Base-by-base conservation (phyloP, 768 basidiomycete species). In the Amanita fuliginea region DNA sequence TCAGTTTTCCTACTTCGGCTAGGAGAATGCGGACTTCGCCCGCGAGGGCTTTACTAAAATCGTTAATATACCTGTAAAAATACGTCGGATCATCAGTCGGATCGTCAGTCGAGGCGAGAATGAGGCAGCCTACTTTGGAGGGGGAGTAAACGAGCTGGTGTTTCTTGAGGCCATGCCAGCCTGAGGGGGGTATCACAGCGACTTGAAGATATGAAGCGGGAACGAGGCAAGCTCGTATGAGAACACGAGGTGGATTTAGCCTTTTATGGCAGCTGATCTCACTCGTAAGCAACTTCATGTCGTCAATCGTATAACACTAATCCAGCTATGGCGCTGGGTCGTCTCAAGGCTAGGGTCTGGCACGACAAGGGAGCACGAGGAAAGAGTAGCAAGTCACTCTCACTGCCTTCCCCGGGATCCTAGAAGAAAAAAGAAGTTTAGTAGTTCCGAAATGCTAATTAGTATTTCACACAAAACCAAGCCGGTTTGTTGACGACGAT, bases 41-140 rank as follows among this genome's bases (percentile, higher is more conserved):
- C 4, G 89, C 85, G 21, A 91, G 72, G 0, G 86, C 83, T 59
- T 83, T 87, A 59, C 83, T 89, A 63, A 91, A 90, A 55, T 91
- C 86, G 56, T 87, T 83, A 39, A 91, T 69, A 57, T 87, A 85
- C 70, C 74, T 71, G 42, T 55, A 22, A 16, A 26, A 55, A 14
- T 9, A 4, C 10, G 45, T 16, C 19, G 7, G 14, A 43, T 16
- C 34, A 41, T 22, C 19, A 30, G 41, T 14, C 21, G 13, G 42
- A 39, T 51, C 36, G 52, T 34, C 6, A 21, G 50, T 45, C 22
- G 16, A 7, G 4, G 28, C 16, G 39, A 44, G 6, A n/a, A 3
- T 7, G 37, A 28, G 36, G 28, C 39, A 6, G 28, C 50, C 40
- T 26, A 57, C 54, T 55, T 61, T 47, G 41, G 59, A 53, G 42